phyloP scores from a whole-genome alignment of 208 protist species.

The Acanthamoeba sp. region DNA sequence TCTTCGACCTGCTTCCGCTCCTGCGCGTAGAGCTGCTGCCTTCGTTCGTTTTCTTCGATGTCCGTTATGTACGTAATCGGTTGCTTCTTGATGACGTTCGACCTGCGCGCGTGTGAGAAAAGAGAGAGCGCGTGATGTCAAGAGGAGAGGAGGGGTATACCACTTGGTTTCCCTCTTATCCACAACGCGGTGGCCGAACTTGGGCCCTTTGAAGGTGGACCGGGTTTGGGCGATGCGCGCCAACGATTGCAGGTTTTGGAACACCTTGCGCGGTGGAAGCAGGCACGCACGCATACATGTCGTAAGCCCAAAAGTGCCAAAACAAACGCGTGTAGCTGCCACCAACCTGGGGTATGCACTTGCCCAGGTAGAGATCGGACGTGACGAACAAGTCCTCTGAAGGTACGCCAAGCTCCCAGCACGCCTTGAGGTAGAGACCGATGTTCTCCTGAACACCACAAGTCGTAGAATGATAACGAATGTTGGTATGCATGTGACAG shows the following conservation, averaged over 20 bases:
- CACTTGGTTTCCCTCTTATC: constrained; percentile 34
- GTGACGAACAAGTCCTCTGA: constrained; percentile 76
- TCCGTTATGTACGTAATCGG: constrained; percentile 2
- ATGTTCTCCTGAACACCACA: too few relatives aligned
- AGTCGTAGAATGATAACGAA: too few relatives aligned
- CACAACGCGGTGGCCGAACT: background rate
- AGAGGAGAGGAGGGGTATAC: background rate
- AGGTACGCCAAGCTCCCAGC: constrained; percentile 80
- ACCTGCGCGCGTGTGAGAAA: too few relatives aligned
- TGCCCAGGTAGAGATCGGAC: constrained; percentile 77
- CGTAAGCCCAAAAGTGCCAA: background rate
- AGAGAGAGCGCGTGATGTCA: background rate
- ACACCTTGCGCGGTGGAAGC: background rate
- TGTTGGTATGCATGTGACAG: too few relatives aligned
- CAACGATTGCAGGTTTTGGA: constrained; percentile 68
- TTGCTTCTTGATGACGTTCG: constrained; percentile 36
- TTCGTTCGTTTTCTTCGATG: constrained; percentile 16
- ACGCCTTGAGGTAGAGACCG: constrained; percentile 80
- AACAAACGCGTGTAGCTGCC: background rate
- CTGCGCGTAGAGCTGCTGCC: background rate
- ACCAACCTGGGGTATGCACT: constrained; percentile 42
- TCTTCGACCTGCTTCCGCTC: constrained; percentile 6
- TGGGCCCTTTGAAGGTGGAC: constrained; percentile 22
- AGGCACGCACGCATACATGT: background rate
- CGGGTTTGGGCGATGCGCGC: constrained; percentile 47